Evolutionary conservation across 208 protist species (phyloP).

Genomic region (Trichomonas tenax): DNA sequence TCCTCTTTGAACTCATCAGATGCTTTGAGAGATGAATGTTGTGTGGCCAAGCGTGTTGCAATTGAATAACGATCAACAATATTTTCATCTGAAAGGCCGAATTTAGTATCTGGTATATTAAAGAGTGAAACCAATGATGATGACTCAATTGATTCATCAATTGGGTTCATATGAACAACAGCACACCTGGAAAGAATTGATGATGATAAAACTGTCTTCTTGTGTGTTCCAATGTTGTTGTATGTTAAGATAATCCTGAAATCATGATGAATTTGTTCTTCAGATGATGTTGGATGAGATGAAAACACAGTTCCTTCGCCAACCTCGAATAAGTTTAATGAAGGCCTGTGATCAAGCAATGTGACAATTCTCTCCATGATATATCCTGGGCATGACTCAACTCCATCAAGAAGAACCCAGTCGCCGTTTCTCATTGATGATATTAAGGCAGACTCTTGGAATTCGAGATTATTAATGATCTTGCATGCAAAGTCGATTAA

Average conservation of each 20-base stretch:
- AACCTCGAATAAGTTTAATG: not conserved
- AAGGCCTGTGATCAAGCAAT: not conserved
- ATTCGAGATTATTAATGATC: not conserved
- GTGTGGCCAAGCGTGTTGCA: not conserved
- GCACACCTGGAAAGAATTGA: not conserved
- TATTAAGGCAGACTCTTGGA: not conserved
- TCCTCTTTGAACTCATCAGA: not conserved
- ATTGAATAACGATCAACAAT: not conserved
- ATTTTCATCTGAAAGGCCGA: not conserved
- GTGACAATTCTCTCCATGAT: not conserved
- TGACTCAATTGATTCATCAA: not conserved
- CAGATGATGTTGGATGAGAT: not conserved
- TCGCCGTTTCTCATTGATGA: not conserved
- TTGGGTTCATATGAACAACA: not conserved
- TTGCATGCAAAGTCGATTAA: not conserved
- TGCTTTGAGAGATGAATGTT: not conserved
- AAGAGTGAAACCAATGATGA: not conserved
- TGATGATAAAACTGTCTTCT: not conserved
- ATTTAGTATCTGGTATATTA: no score
- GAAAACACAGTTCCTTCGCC: not conserved
- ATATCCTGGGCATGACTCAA: not conserved
- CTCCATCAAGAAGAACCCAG: conserved; percentile 1
- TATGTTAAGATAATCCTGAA: conserved; percentile 4
- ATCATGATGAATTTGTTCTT: not conserved
- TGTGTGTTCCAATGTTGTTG: not conserved